Evolutionary conservation across 495 filamentous ascomycete species (phyloP), one percentile per base, ranked within the genome.

Genomic region (Clavariopsis aquatica): DNA sequence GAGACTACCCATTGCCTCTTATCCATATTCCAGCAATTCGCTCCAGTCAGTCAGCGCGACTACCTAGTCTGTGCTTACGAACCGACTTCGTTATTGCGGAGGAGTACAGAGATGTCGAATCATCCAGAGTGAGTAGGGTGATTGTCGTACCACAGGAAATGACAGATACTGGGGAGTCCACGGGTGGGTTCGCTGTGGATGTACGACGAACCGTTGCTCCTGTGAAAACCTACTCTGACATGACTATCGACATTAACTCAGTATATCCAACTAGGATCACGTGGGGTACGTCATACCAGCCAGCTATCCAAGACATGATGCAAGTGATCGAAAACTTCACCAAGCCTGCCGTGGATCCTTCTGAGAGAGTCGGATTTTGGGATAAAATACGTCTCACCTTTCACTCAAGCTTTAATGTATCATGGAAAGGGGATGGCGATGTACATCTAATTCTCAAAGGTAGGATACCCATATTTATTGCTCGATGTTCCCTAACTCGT

Each of bases 251-350:
- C 56, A 96, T 99, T 71, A 93, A 97, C 72, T 97, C 93, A 4
- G 88, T 87, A 61, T 84, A 90, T 63, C 88, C 95, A 9, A 99
- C 94, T 8, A 86, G 89, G 58, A 93, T 98, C 53, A 96, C 92
- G 29, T 99, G 94, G 94, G 91, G 93, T 41, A 90, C 92, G 60
- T 96, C 94, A 0, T 98, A 98, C 72, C 94, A 99, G 65, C 94
- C 94, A 26, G 95, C 93, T 12, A 97, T 99, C 57, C 94, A 99
- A 75, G 94, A 99, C 71, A 96, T 97, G 90, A 99, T 99, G 94
- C 96, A 98, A 85, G 91, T 95, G 24, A 91, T 99, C 61, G 94
- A 99, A 78, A 89, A 89, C 0, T 96, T 99, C 77, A 96, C 93
- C 10, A 99, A 98, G 69, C 90, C 91, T 4, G 92, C 95, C 66